Evolutionary conservation across 2,329 filamentous ascomycete genomes (phyloP).

Genomic region (Xylogone sp.): DNA sequence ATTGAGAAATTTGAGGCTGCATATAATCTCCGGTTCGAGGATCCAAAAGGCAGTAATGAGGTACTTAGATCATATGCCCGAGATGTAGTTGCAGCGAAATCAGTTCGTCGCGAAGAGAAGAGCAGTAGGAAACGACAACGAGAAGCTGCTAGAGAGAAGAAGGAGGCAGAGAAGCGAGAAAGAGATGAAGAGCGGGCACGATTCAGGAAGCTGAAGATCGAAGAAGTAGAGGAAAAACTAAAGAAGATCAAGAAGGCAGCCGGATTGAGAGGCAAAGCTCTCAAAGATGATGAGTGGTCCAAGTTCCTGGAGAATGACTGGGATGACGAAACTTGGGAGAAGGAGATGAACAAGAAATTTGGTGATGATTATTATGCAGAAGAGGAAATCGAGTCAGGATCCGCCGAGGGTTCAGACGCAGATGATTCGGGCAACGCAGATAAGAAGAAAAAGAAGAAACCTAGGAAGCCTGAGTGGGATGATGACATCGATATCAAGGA

Average conservation of each 20-base stretch:
- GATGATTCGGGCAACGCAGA: constrained; percentile 37
- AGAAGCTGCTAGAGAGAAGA: constrained; percentile 72
- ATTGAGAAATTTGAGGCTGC: constrained; percentile 89
- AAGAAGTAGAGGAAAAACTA: constrained; percentile 85
- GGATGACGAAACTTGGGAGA: constrained; percentile 86
- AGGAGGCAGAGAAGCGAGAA: constrained; percentile 73
- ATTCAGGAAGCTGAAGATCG: constrained; percentile 81
- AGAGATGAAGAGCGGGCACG: constrained; percentile 78
- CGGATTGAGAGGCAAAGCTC: constrained; percentile 64
- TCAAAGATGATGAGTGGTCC: constrained; percentile 77
- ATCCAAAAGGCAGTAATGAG: constrained; percentile 84
- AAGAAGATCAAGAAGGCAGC: constrained; percentile 86
- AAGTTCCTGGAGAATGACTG: constrained; percentile 82
- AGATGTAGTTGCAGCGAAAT: constrained; percentile 76
- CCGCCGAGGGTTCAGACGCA: constrained; percentile 53
- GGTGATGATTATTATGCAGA: constrained; percentile 87
- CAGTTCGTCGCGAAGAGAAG: constrained; percentile 79
- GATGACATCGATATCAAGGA: constrained; percentile 98
- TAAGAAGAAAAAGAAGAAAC: constrained; percentile 55
- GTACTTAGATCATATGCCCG: constrained; percentile 83
- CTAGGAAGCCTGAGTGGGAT: constrained; percentile 88
- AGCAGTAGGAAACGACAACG: constrained; percentile 73
- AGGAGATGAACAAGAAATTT: constrained; percentile 84
- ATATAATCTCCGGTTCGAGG: constrained; percentile 95
- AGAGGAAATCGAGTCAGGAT: constrained; percentile 38